These are phyloP conservation scores for Mycocentrospora acerina DNA, from an alignment of 2,329 filamentous ascomycete species.

Conservation along the genomic window DNA sequence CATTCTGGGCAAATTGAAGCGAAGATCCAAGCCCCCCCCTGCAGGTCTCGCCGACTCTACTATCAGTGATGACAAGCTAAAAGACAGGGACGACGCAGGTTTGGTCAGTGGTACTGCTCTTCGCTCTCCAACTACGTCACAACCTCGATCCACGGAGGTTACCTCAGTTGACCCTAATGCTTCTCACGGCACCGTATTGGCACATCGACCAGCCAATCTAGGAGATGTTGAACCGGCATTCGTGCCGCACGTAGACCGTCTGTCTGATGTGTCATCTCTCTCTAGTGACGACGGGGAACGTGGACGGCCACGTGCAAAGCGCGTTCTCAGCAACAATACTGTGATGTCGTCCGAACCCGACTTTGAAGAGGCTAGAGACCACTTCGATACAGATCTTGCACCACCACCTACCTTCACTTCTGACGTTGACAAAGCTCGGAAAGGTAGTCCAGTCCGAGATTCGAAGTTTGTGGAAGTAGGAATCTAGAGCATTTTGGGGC, in stretches of 20 bases:
- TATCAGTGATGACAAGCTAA: slow-evolving; percentile 11
- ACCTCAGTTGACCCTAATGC: slow-evolving; percentile 2
- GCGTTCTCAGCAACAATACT: slow-evolving; percentile 30
- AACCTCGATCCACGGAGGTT: slow-evolving; percentile 13
- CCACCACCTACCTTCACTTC: slow-evolving; percentile 44
- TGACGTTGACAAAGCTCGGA: slow-evolving; percentile 23
- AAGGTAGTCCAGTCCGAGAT: slow-evolving; percentile 35
- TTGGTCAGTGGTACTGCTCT: slow-evolving; percentile 49
- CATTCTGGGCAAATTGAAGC: slow-evolving; percentile 43
- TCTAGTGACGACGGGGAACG: slow-evolving; percentile 24
- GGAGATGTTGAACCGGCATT: slow-evolving; percentile 16
- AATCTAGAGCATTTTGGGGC: slow-evolving; percentile 11
- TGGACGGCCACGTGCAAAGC: slow-evolving; percentile 23
- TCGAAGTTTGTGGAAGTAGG: slow-evolving; percentile 40
- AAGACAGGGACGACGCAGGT: slow-evolving; percentile 34
- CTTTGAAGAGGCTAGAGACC: slow-evolving; percentile 56
- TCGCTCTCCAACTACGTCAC: slow-evolving; percentile 21
- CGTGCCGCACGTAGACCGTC: slow-evolving; percentile 16
- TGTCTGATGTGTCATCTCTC: slow-evolving; percentile 41
- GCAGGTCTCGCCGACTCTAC: slow-evolving; percentile 6
- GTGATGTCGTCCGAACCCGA: slow-evolving; percentile 46
- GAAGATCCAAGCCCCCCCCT: slow-evolving; percentile 37
- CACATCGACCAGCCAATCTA: slow-evolving; percentile 12
- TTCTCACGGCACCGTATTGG: slow-evolving; percentile 9
- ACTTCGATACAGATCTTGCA: slow-evolving; percentile 49